phyloP scores from a whole-genome alignment of 2,329 filamentous ascomycete genomes.

The Exophiala aquamarina region DNA sequence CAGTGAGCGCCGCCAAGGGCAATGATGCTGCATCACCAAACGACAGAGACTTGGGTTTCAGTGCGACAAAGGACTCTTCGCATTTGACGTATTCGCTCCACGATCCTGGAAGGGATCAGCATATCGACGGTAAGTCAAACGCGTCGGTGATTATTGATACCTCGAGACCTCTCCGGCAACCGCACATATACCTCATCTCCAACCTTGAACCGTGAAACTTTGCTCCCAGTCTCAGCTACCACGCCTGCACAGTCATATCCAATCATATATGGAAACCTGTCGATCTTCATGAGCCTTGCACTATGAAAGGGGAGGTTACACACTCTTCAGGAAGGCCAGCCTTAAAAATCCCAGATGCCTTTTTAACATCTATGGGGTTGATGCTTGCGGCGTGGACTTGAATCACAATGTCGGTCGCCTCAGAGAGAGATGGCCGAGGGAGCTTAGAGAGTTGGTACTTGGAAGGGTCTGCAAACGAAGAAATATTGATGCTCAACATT shows the following conservation, averaged over 20 bases:
- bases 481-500: not conserved
- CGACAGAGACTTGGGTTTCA: conserved; percentile 43
- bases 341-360: conserved; percentile 39
- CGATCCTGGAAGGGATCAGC: conserved; percentile 30
- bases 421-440: not conserved
- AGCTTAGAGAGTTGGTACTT: not conserved
- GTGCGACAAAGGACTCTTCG: conserved; percentile 34
- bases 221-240: conserved; percentile 37
- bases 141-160: too few relatives aligned
- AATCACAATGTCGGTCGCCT: conserved; percentile 27
- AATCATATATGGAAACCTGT: conserved; percentile 44
- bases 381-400: conserved; percentile 45
- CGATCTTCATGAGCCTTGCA: not conserved
- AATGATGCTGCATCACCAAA: conserved; percentile 47
- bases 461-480: not conserved
- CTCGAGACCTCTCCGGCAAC: conserved; percentile 34
- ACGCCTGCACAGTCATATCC: conserved; percentile 45
- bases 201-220: conserved; percentile 36
- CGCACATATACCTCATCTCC: conserved; percentile 42
- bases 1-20: conserved; percentile 43
- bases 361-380: conserved; percentile 49
- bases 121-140: too few relatives aligned
- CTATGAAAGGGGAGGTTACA: conserved; percentile 9
- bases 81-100: conserved; percentile 40
- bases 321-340: conserved; percentile 33